Percentiles rank a stretch among this genome's conserved stretches.
These are phyloP conservation scores for Mollisiaceae sp. DNA, from an alignment of 2,329 filamentous ascomycete species.

Conservation along the genomic window DNA sequence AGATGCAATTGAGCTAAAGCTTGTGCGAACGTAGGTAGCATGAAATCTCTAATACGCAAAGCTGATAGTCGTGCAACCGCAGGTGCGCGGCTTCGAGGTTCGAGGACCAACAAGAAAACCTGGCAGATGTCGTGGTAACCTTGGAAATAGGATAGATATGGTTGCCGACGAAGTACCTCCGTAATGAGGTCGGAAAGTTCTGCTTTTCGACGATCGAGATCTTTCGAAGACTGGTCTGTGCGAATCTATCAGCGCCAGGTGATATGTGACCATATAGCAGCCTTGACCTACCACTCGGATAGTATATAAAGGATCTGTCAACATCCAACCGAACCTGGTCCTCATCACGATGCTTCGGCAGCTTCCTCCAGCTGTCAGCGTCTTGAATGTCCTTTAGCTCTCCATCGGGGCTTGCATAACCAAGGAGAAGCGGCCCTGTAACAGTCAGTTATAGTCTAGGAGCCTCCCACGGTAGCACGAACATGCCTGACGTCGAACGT, in stretches of 20 bases:
- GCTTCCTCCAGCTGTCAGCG: slow-evolving; percentile 46
- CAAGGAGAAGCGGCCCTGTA: slow-evolving; percentile 67
- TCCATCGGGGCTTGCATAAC: slow-evolving; percentile 38
- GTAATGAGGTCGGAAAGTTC: slow-evolving; percentile 83
- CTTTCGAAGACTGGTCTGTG: slow-evolving; percentile 70
- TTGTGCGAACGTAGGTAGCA: slow-evolving; percentile 86
- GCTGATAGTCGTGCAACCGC: slow-evolving; percentile 83
- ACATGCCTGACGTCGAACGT: slow-evolving; percentile 78
- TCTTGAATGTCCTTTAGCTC: slow-evolving; percentile 31
- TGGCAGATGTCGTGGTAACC: slow-evolving; percentile 99
- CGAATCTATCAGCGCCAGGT: slow-evolving; percentile 35
- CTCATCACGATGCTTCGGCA: slow-evolving; percentile 84
- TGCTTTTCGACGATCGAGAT: slow-evolving; percentile 72
- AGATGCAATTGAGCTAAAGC: slow-evolving; percentile 85
- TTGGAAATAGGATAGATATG: slow-evolving; percentile 93
- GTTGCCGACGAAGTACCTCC: slow-evolving; percentile 78
- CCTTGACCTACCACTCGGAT: slow-evolving; percentile 72
- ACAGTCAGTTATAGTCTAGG: slow-evolving; percentile 28
- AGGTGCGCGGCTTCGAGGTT: slow-evolving; percentile 60
- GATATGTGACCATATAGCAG: slow-evolving; percentile 29
- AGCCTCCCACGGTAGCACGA: slow-evolving; percentile 49
- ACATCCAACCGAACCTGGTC: slow-evolving; percentile 92
- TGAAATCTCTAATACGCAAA: slow-evolving; percentile 93
- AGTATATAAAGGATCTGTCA: slow-evolving; percentile 95
- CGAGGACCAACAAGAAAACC: slow-evolving; percentile 87